Evolutionary conservation across 73 alveolate genomes (phyloP).

Genomic region (Paraurostyla sp.): DNA sequence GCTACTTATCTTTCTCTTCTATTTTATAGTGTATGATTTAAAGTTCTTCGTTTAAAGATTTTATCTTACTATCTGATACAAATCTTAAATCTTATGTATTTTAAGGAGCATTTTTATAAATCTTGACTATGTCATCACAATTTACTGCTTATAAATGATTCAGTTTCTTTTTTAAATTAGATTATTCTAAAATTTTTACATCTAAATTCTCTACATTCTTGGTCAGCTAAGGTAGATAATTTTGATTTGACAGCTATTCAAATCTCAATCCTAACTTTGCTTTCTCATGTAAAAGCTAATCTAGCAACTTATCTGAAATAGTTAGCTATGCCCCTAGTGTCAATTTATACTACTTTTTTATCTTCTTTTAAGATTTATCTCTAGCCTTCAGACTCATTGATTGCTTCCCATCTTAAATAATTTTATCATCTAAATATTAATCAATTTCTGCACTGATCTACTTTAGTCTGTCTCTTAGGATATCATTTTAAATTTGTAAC

Average conservation of each 20-base stretch:
- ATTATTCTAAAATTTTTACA: neutral
- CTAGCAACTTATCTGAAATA: neutral
- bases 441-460: conserved; percentile 4
- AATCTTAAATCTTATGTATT: neutral
- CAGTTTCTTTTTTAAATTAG: neutral
- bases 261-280: neutral
- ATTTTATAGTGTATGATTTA: neutral
- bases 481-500: neutral
- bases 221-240: neutral
- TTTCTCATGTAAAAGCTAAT: conserved; percentile 9
- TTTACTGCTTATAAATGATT: neutral
- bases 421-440: no score
- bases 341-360: neutral
- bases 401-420: no score
- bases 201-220: neutral
- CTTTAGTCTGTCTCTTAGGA: neutral
- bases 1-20: neutral
- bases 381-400: no score
- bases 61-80: neutral
- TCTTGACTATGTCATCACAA: neutral
- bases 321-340: neutral
- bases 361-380: neutral
- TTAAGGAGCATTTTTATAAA: no score
- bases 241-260: neutral
- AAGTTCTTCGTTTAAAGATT: neutral